Conservation (phyloP, 139 green algal species). For the Chlamydomonas sp. region DNA sequence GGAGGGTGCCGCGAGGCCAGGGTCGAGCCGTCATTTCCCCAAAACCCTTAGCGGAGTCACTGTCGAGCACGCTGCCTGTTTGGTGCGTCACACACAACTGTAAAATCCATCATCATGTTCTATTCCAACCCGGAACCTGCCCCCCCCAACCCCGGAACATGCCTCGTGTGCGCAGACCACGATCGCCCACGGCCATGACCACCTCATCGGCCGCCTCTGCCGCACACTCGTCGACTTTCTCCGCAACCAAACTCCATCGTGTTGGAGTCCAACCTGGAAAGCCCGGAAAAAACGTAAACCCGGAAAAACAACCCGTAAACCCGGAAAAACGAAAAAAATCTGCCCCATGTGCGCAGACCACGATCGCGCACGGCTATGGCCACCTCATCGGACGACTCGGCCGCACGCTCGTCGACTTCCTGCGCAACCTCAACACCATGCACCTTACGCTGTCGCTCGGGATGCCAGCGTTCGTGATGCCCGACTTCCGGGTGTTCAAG, state of each 20-base stretch:
- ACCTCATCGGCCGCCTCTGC: neutral
- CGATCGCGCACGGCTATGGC: neutral
- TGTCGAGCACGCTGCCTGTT: too few relatives aligned
- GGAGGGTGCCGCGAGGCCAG: too few relatives aligned
- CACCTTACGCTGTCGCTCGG: constrained; percentile 16
- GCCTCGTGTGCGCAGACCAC: neutral
- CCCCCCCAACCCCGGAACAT: too few relatives aligned
- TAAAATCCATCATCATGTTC: too few relatives aligned
- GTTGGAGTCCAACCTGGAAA: too few relatives aligned
- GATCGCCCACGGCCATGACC: neutral
- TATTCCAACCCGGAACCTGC: too few relatives aligned
- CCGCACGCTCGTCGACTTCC: constrained; percentile 7
- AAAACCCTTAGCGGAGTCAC: too few relatives aligned
- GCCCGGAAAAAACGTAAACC: too few relatives aligned
- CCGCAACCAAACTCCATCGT: too few relatives aligned
- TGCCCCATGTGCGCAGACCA: neutral
- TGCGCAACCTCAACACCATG: constrained; percentile 16
- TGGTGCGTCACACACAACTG: too few relatives aligned
- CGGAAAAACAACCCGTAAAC: neutral
- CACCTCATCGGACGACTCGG: neutral
- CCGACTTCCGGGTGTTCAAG: constrained; percentile 17
- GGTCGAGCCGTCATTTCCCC: too few relatives aligned
- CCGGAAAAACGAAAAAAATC: neutral
- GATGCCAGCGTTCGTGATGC: constrained; percentile 1
- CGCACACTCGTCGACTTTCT: constrained; percentile 8